Percentiles rank a stretch among this genome's conserved stretches.
phyloP scores from a whole-genome alignment of 768 basidiomycete species.

The Cantharellus anzutake region DNA sequence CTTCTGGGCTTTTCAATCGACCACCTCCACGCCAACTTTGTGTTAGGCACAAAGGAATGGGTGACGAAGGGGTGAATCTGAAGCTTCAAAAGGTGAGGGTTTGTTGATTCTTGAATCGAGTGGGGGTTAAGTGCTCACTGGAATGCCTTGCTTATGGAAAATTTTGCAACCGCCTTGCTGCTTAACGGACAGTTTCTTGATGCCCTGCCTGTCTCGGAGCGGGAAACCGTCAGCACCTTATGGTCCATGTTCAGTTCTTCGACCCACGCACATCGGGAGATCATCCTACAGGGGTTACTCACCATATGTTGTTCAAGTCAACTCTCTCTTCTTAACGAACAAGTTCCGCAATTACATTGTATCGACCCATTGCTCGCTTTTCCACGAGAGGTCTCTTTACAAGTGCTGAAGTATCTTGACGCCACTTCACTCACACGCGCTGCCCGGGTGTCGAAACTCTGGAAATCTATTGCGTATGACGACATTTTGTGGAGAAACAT shows the following conservation, averaged over 20 bases:
- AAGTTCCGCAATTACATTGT: conserved; percentile 79
- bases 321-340: conserved; percentile 85
- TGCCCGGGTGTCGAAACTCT: conserved; percentile 70
- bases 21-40: conserved; percentile 34
- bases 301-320: conserved; percentile 99
- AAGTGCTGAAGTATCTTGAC: conserved; percentile 74
- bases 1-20: no score
- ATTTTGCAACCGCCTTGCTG: not conserved
- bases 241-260: conserved; percentile 97
- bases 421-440: conserved; percentile 86
- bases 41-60: conserved; percentile 88
- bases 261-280: conserved; percentile 70
- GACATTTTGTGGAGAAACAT: conserved; percentile 90
- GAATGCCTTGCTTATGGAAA: not conserved
- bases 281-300: conserved; percentile 90
- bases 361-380: conserved; percentile 86
- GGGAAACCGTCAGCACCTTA: conserved; percentile 73
- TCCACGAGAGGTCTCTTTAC: conserved; percentile 77
- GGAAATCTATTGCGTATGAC: conserved; percentile 85
- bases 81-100: conserved; percentile 68
- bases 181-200: conserved; percentile 54
- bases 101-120: no score
- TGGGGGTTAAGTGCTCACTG: conserved; percentile 2
- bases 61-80: conserved; percentile 83
- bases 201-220: conserved; percentile 64